Percentiles rank a stretch among this genome's conserved stretches.
phyloP scores from a whole-genome alignment of 1,139 yeast species.

The Candida glucosophila region DNA sequence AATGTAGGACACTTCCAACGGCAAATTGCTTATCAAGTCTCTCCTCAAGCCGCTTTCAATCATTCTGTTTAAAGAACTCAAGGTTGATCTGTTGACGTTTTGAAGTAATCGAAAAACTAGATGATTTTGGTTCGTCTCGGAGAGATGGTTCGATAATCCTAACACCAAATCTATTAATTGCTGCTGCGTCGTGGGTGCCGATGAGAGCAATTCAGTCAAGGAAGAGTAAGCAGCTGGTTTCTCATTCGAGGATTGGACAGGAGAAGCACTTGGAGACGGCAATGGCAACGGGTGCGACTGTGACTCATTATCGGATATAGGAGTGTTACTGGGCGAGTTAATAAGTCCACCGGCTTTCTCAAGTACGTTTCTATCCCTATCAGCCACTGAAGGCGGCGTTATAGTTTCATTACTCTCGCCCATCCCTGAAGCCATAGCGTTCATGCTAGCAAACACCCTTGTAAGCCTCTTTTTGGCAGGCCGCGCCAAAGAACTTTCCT shows the following conservation, averaged over 20 bases:
- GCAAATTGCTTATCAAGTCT: constrained; percentile 64
- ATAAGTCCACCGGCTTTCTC: constrained; percentile 10
- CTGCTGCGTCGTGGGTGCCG: constrained; percentile 29
- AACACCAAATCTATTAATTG: constrained; percentile 31
- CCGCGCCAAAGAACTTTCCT: constrained; percentile 18
- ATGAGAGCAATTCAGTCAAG: constrained; percentile 17
- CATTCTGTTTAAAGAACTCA: constrained; percentile 57
- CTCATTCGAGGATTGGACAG: constrained; percentile 28
- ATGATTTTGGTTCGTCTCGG: constrained; percentile 31
- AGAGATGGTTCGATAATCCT: constrained; percentile 26
- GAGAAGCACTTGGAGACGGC: constrained; percentile 67
- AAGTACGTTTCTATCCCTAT: constrained; percentile 1
- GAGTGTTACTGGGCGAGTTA: constrained; percentile 30
- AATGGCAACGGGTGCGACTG: constrained; percentile 42
- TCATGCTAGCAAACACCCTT: constrained; percentile 10
- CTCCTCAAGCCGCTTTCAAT: constrained; percentile 58
- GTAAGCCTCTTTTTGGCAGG: constrained; percentile 36
- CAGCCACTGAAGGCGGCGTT: constrained; percentile 1
- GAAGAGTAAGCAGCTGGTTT: constrained; percentile 8
- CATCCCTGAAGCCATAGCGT: constrained; percentile 6
- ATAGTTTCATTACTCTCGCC: constrained; percentile 3
- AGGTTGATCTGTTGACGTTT: constrained; percentile 54
- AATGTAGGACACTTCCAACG: constrained; percentile 65
- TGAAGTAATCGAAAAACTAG: constrained; percentile 59
- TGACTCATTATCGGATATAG: constrained; percentile 30